Evolutionary conservation across 345 rosid species (phyloP), one percentile per base, ranked within the genome.

Genomic region (Lepidium africanum): DNA sequence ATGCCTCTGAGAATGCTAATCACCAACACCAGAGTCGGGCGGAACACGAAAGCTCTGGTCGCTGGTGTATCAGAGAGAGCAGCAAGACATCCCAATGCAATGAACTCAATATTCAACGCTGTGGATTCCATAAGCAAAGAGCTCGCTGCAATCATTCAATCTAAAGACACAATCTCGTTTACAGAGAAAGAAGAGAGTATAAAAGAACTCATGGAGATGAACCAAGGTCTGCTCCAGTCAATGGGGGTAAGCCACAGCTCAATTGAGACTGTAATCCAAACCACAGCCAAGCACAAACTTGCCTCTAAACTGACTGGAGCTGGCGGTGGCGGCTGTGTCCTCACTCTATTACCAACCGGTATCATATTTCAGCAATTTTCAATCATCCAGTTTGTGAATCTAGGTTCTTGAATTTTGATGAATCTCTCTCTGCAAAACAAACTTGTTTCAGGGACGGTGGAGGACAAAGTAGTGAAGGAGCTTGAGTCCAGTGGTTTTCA

Each of bases 301-400:
- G 67, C 90, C 58, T 86, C 99, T 35, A 95, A 91, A 77, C 75
- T 95, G 60, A 91, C 99, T 0, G 99, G 97, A 73, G 99, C 96
- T 58, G 99, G 99, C 8, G 96, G 97, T 4, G 97, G 97, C 11
- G 97, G 96, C 57, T 95, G 97, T 9, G 94, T 87, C 54, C 86
- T 95, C 11, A 94, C 97, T 10, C 71, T 95, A 13, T 69, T 95
- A 71, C 97, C 97, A 10, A 81, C 87, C 64, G 17, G 96, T 95
- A 95, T 91, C 89, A 81, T 71, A 1, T 65, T 63, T 35, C 38
- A 30, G 57, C 13, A 21, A 33, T 2, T 27, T 27, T 30, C 56
- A 48, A 1, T 43, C 38, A 36, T 59, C 4, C 16, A 60, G 66
- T 12, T 37, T 33, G 10, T 51, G 21, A 13, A 16, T 3, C 49